These are phyloP conservation scores for Fusarium buxicola DNA, from an alignment of 2,329 filamentous ascomycete genomes.

Conservation along the genomic window DNA sequence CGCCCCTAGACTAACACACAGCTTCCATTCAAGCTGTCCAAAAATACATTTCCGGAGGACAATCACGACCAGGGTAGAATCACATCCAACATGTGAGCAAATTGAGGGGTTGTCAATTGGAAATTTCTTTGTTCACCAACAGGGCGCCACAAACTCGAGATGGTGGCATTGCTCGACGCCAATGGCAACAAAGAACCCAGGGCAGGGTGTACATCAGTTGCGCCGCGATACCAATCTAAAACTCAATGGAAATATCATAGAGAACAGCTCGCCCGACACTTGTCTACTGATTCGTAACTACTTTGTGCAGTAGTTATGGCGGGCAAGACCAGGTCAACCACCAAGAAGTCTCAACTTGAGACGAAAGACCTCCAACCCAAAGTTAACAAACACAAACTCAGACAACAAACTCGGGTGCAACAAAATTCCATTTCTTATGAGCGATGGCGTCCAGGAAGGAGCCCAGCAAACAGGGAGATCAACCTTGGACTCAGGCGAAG, in stretches of 20 bases:
- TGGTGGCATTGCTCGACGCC: background rate
- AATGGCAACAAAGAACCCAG: conserved; percentile 20
- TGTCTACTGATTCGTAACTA: background rate
- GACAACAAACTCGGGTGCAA: background rate
- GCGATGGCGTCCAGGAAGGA: conserved; percentile 38
- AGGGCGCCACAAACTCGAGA: conserved; percentile 27
- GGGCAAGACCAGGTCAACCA: conserved; percentile 4
- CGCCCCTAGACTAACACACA: conserved; percentile 6
- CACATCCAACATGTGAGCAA: conserved; percentile 2
- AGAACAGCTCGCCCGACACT: background rate
- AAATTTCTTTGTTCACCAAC: conserved; percentile 37
- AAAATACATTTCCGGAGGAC: conserved; percentile 3
- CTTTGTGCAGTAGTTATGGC: conserved; percentile 11
- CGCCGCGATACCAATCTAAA: background rate
- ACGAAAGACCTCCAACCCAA: background rate
- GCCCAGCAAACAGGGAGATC: conserved; percentile 32
- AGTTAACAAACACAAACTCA: background rate
- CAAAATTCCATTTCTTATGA: background rate
- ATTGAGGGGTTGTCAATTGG: conserved; percentile 2
- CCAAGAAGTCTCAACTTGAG: background rate
- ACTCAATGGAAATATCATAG: background rate
- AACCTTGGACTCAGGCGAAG: conserved; percentile 29
- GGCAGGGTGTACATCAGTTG: background rate
- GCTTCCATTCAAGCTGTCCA: background rate
- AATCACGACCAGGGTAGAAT: conserved; percentile 2